These are phyloP conservation scores for Geotrichum histeridarum DNA, from an alignment of 1,139 yeast species.

Conservation along the genomic window DNA sequence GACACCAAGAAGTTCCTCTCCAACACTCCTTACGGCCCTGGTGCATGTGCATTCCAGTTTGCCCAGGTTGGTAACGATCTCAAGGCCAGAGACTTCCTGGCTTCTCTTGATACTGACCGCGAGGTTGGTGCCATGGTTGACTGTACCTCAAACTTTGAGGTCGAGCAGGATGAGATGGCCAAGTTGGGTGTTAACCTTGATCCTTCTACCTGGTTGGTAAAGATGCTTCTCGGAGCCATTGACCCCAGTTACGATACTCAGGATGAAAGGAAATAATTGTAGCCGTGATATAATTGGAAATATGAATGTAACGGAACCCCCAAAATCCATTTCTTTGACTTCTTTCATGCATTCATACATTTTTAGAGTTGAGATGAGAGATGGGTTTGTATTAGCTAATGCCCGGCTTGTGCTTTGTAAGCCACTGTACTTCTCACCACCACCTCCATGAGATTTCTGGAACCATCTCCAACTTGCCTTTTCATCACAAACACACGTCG, in stretches of 20 bases:
- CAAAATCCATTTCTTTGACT: too few relatives aligned
- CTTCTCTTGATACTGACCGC: conserved; percentile 31
- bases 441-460: too few relatives aligned
- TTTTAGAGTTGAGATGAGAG: too few relatives aligned
- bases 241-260: conserved; percentile 33
- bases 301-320: too few relatives aligned
- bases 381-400: too few relatives aligned
- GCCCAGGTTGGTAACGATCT: conserved; percentile 38
- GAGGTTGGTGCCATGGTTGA: conserved; percentile 36
- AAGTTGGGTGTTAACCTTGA: conserved; percentile 34
- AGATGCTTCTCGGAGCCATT: conserved; percentile 34
- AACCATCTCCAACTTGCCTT: too few relatives aligned
- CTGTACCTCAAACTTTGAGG: conserved; percentile 35
- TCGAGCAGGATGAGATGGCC: conserved; percentile 37
- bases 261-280: conserved; percentile 26
- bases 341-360: too few relatives aligned
- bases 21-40: conserved; percentile 31
- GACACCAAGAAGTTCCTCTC: conserved; percentile 30
- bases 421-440: too few relatives aligned
- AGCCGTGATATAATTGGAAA: neutral
- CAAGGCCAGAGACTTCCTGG: conserved; percentile 35
- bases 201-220: conserved; percentile 35
- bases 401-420: too few relatives aligned
- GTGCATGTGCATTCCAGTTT: conserved; percentile 36
- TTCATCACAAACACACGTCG: too few relatives aligned